Evolutionary conservation across 305 asterid species (phyloP), one percentile per base, ranked within the genome.

Genomic region (Fraxinus xanthoxyloides): DNA sequence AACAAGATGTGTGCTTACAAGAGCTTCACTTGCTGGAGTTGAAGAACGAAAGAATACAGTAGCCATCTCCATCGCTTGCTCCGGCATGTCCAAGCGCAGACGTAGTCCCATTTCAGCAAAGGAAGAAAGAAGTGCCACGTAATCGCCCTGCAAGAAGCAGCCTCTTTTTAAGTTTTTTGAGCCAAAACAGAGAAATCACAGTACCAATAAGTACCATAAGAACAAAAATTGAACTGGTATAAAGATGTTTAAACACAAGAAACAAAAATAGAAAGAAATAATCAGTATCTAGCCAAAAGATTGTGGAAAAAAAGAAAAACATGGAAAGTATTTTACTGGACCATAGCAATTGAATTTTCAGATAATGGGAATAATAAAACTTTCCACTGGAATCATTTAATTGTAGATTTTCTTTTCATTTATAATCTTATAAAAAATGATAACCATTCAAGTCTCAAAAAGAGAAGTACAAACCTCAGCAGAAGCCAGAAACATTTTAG

Each of bases 401-500:
- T 76, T 51, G 75, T 46, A 67, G 46, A 26, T 38, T 67, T 63
- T 40, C 77, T 36, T 48, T 63, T 77, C 54, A 79, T 84, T 7
- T 36, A 72, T 40, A 54, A 82, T 72, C 72, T 19, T 56, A 35
- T 63, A 34, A 48, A 77, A 19, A 77, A 31, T 77, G 76, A 21
- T 35, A 21, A 67, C 73, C 43, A n/a, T 70, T 70, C 69, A 84
- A 75, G 70, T 78, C 82, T 79, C 78, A 77, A 74, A 79, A 80
- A 26, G 77, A 77, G 72, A 79, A 76, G 79, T 35, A 86, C 93
- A 77, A 87, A 96, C 99, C 99, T 96, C 98, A 15, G 97, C 98
- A 82, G 98, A 90, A 63, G 97, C 98, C 84, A 94, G 90, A 89
- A 96, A 96, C 99, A 96, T 96, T 89, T 93, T 96, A 75, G 98